Evolutionary conservation across 495 filamentous ascomycete species (phyloP).

Genomic region (Penicillium coprophilum): DNA sequence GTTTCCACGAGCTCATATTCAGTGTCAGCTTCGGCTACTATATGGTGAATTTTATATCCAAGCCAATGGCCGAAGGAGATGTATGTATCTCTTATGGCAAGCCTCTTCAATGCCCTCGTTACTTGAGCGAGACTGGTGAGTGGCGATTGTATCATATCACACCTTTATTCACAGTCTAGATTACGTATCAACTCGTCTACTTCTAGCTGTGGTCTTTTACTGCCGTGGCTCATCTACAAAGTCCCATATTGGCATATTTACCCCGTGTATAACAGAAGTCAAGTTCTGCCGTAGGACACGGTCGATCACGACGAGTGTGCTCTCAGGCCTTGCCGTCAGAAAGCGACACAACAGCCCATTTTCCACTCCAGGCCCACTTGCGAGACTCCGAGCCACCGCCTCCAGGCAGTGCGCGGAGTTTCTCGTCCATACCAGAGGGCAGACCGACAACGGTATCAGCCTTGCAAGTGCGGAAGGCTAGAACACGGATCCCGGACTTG

Average conservation of each 20-base stretch:
- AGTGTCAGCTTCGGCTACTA: too few species aligned
- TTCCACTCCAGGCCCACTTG: conserved; percentile 97
- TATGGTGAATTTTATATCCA: too few species aligned
- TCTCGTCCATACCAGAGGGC: conserved; percentile 76
- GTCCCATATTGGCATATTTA: neutral
- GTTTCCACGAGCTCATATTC: too few species aligned
- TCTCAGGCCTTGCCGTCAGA: conserved; percentile 63
- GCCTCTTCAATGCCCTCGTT: neutral
- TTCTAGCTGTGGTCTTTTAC: neutral
- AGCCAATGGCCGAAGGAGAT: too few species aligned
- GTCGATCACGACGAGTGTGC: neutral
- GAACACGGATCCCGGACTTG: conserved; percentile 72
- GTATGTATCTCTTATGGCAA: neutral
- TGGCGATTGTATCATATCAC: neutral
- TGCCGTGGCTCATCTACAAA: neutral
- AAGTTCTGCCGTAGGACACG: neutral
- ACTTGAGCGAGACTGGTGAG: neutral
- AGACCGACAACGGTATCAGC: conserved; percentile 93
- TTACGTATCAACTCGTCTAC: neutral
- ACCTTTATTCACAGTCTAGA: neutral
- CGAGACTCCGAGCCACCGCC: conserved; percentile 68
- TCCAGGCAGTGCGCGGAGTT: conserved; percentile 62
- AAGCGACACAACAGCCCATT: conserved; percentile 94
- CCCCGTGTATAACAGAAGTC: neutral
- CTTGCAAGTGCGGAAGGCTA: conserved; percentile 92